Percentiles rank a stretch among this genome's conserved stretches.
Conservation (phyloP, 2,329 filamentous ascomycete genomes). For the Curvularia eragrostidis region DNA sequence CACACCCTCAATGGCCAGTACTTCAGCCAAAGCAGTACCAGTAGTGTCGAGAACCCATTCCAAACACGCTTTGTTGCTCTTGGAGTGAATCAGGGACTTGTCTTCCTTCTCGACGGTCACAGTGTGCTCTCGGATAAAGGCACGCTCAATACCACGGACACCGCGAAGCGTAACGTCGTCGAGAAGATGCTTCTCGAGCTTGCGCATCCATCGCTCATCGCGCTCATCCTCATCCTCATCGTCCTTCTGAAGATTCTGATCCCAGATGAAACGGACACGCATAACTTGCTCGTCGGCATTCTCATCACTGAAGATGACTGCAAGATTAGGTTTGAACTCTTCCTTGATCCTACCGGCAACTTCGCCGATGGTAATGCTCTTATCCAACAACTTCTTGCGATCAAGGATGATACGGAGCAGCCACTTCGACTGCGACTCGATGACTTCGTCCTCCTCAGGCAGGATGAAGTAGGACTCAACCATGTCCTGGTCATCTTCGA, state of each 20-base stretch:
- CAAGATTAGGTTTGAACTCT: constrained; percentile 76
- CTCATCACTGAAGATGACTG: constrained; percentile 96
- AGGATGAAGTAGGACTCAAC: constrained; percentile 97
- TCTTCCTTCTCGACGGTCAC: constrained; percentile 67
- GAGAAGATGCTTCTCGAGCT: constrained; percentile 84
- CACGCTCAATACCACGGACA: constrained; percentile 85
- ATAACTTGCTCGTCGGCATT: constrained; percentile 96
- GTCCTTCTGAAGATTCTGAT: constrained; percentile 63
- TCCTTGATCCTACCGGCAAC: constrained; percentile 90
- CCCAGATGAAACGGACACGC: constrained; percentile 81
- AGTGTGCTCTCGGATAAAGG: constrained; percentile 75
- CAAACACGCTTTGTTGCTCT: constrained; percentile 75
- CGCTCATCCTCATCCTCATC: constrained; percentile 81
- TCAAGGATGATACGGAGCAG: constrained; percentile 91
- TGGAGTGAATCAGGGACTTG: constrained; percentile 76
- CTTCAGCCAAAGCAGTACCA: constrained; percentile 83
- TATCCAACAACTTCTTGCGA: constrained; percentile 93
- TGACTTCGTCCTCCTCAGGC: constrained; percentile 73
- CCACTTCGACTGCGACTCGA: constrained; percentile 83
- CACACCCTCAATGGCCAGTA: constrained; percentile 86
- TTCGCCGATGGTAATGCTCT: constrained; percentile 88
- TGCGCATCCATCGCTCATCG: constrained; percentile 80
- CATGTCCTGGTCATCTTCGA: constrained; percentile 88
- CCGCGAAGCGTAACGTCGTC: constrained; percentile 91
- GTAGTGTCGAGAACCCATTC: constrained; percentile 98